Evolutionary conservation across 179 eudicot species (phyloP).

Genomic region (Silene coronaria): DNA sequence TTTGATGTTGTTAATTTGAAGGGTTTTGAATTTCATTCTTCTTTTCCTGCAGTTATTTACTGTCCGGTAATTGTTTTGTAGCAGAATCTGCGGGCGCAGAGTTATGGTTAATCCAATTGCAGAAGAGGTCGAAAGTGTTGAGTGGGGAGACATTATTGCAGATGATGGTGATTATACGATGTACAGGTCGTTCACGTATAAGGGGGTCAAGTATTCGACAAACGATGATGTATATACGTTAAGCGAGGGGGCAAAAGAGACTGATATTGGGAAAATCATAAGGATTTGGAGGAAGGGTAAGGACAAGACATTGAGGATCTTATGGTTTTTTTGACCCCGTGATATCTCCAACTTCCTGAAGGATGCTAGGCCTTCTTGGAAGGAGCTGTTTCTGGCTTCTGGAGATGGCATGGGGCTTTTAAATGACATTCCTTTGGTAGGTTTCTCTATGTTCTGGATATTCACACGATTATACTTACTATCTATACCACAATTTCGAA

Average conservation of each 20-base stretch:
- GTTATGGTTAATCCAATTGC: background rate
- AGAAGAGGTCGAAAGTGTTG: conserved; percentile 12
- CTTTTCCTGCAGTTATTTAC: background rate
- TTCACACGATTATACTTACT: no score
- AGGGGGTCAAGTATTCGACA: conserved; percentile 23
- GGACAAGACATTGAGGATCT: conserved; percentile 18
- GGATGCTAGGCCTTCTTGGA: conserved; percentile 27
- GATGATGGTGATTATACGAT: background rate
- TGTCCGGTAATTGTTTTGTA: background rate
- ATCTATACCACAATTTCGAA: no score
- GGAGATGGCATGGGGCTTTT: conserved; percentile 27
- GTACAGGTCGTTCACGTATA: conserved; percentile 24
- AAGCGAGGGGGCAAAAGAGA: conserved; percentile 25
- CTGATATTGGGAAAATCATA: conserved; percentile 32
- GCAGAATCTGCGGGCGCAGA: background rate
- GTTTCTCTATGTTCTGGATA: background rate
- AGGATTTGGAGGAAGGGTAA: conserved; percentile 21
- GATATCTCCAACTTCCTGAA: conserved; percentile 18
- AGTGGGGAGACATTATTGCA: conserved; percentile 22
- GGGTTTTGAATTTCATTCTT: background rate
- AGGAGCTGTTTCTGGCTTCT: conserved; percentile 36
- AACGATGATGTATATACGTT: conserved; percentile 21
- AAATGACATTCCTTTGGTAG: conserved; percentile 27
- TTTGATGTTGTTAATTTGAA: background rate
- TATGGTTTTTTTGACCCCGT: conserved; percentile 35